Evolutionary conservation across 352 stramenopile species (phyloP), one percentile per base, ranked within the genome.

Genomic region (Phytophthora fragariaefolia): DNA sequence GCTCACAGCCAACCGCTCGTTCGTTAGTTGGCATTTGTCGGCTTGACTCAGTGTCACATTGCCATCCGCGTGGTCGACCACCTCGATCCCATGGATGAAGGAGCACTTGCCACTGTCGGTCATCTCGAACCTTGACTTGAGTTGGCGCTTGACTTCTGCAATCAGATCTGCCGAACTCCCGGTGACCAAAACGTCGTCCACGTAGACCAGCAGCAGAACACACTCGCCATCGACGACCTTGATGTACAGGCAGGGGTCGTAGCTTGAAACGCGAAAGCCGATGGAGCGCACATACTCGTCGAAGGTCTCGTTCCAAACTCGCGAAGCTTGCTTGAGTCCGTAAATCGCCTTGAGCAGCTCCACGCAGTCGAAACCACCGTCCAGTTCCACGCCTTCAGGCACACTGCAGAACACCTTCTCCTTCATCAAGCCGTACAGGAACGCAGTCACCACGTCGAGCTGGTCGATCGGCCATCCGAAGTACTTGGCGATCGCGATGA

Each of bases 361-460:
- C 8, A 58, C 1, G 32, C 51, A 58, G 51, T 58, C 51, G 23
- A 58, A 58, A 22, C 26, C 51, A 10, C 22, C 51, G 36, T 58
- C 20, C 18, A 58, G 51, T 23, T 58, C 34, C 2, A 58, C 32
- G 15, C 51, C 51, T 48, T 58, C 34, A 6, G 32, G 32, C 7
- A 58, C 51, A 3, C 8, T 13, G 10, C 30, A 58, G 23, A 48
- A 58, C 9, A 58, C 34, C 51, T 38, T 23, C 34, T 58, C 51
- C 20, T 58, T 48, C 32, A 48, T 58, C 10, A 48, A 2, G 4
- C 51, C 34, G 32, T 58, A 48, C 22, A 48, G 51, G 51, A 48
- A 58, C 17, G 51, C 51, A 23, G 51, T 48, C 32, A 66, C 52
- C n/a, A 66, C 58, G 26, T 71, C 63, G 54, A 71, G 48, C 47